Base-by-base conservation (phyloP, 1,284 basidiomycete species). In the Nidula niveotomentosa region DNA sequence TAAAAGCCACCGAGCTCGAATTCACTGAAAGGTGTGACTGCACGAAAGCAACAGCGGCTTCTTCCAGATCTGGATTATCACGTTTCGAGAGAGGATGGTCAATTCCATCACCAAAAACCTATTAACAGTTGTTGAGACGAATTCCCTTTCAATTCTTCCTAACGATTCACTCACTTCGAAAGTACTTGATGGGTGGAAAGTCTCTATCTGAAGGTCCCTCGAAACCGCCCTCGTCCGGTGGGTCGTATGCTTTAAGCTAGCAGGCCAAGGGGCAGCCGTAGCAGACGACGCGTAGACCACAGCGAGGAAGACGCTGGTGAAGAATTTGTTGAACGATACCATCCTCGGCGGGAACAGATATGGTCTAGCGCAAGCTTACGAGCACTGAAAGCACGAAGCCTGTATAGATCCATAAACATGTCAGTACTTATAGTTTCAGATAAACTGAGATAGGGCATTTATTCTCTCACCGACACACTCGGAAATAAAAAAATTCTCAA, bases 131-230 rank as follows among this genome's bases (percentile, higher is more conserved):
- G 10, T 6, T 17, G 37, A 34, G n/a, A 6, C 44, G 6, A n/a
- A n/a, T n/a, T 33, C 33, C 8, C n/a, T n/a, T n/a, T n/a, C n/a
- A n/a, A n/a, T n/a, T n/a, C n/a, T n/a, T n/a, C n/a, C n/a, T 15
- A 17, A 52, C 30, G 36, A 8, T 17, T 5, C 7, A 49, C 58
- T 8, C 53, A 76, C 78, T 68, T 78, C 73, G 65, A 70, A 79
- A 5, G 73, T 71, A 8, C 73, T 71, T 55, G 67, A 71, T 33
- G 77, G 77, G 58, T 78, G 73, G 67, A 71, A 80, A 41, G 70
- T 64, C 63, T 75, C 71, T 36, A 81, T 54, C 60, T 67, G 65
- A 48, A 77, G 57, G 50, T 64, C 68, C 34, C 60, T 58, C 36
- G 69, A 69, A 41, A 80, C 62, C 45, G 69, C 60, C 17, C 74